A percentile compares a stretch with the other conserved stretches of the same genome.
These are phyloP conservation scores for Hyphopichia burtonii DNA, from an alignment of 1,139 yeast species.

Conservation along the genomic window DNA sequence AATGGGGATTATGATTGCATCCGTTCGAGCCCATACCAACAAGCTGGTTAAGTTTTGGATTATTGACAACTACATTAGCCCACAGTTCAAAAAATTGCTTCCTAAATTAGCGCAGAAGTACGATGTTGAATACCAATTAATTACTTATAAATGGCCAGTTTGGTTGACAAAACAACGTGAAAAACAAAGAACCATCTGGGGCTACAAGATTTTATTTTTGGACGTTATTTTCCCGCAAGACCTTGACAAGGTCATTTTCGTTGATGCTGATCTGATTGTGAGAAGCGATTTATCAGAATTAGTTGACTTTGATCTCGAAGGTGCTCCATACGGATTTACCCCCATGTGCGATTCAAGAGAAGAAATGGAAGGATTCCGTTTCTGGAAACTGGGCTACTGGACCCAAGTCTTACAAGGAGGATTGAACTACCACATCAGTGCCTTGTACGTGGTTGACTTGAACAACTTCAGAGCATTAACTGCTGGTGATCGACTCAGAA, in stretches of 20 bases:
- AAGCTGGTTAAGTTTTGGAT: conserved; percentile 83
- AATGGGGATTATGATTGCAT: conserved; percentile 72
- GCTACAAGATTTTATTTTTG: conserved; percentile 78
- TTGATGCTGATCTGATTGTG: conserved; percentile 82
- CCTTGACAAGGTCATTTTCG: conserved; percentile 72
- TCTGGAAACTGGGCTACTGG: conserved; percentile 97
- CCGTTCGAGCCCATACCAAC: conserved; percentile 63
- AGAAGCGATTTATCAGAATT: conserved; percentile 72
- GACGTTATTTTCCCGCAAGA: conserved; percentile 85
- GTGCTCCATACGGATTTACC: conserved; percentile 80
- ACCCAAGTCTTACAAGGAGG: conserved; percentile 56
- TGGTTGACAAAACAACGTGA: conserved; percentile 82
- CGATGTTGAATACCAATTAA: conserved; percentile 65
- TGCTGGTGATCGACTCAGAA: conserved; percentile 78
- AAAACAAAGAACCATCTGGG: conserved; percentile 81
- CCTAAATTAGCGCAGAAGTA: conserved; percentile 59
- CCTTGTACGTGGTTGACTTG: conserved; percentile 80
- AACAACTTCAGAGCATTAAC: conserved; percentile 57
- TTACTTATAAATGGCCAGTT: conserved; percentile 87
- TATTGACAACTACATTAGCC: conserved; percentile 74
- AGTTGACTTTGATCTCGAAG: conserved; percentile 63
- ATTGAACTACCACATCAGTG: conserved; percentile 77
- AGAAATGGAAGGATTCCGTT: conserved; percentile 83
- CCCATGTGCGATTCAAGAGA: conserved; percentile 84
- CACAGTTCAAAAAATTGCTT: conserved; percentile 60